These are phyloP conservation scores for Emergomyces orientalis DNA, from an alignment of 2,329 filamentous ascomycete species.

Conservation along the genomic window DNA sequence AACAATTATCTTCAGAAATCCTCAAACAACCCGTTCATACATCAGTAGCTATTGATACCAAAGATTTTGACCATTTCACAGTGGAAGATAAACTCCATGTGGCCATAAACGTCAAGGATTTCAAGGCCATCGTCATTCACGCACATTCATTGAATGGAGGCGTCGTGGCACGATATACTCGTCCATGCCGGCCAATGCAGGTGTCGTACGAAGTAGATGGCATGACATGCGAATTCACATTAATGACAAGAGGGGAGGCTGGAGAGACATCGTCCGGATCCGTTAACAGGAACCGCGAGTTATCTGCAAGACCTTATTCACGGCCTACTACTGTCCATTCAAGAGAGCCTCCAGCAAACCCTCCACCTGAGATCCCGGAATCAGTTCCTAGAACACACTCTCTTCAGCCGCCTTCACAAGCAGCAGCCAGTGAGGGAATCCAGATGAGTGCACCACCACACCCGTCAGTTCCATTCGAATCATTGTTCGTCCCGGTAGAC, in stretches of 20 bases:
- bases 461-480: conserved; percentile 44
- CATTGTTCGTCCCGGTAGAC: conserved; percentile 53
- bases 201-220: conserved; percentile 50
- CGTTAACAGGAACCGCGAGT: conserved; percentile 32
- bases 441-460: conserved; percentile 19
- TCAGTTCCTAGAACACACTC: conserved; percentile 17
- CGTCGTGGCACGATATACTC: conserved; percentile 50
- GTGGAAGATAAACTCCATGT: conserved; percentile 53
- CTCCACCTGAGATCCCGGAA: conserved; percentile 21
- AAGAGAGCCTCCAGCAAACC: conserved; percentile 10
- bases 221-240: conserved; percentile 50
- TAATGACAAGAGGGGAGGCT: conserved; percentile 55
- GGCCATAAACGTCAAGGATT: conserved; percentile 56
- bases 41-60: conserved; percentile 51
- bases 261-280: conserved; percentile 32
- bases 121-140: conserved; percentile 54
- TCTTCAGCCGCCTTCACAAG: conserved; percentile 27
- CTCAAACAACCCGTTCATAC: conserved; percentile 57
- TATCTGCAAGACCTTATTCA: conserved; percentile 34
- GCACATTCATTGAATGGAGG: conserved; percentile 49
- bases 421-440: conserved; percentile 19
- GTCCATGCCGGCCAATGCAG: conserved; percentile 51
- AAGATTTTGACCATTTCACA: conserved; percentile 52
- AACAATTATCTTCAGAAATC: conserved; percentile 39
- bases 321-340: conserved; percentile 13